Conservation (phyloP, 768 basidiomycete species). For the Lentinus brumalis region DNA sequence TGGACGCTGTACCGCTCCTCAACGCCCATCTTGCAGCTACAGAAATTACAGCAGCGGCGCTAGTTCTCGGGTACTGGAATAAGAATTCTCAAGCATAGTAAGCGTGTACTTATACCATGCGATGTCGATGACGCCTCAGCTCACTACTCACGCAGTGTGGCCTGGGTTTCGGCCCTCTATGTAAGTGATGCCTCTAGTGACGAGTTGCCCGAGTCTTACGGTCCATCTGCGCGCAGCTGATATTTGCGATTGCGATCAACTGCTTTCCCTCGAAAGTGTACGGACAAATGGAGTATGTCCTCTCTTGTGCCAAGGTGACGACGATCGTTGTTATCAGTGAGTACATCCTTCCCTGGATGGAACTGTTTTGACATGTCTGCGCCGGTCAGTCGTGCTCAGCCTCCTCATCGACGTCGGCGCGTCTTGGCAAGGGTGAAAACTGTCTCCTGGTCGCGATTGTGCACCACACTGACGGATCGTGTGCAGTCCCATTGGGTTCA, state of each 20-base stretch:
- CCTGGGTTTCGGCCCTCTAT: constrained; percentile 23
- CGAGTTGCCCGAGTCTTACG: constrained; percentile 13
- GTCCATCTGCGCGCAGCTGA: constrained; percentile 25
- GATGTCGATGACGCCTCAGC: too few relatives aligned
- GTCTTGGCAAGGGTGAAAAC: constrained; percentile 15
- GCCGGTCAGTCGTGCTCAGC: constrained; percentile 19
- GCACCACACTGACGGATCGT: not conserved
- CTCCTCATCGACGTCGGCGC: constrained; percentile 29
- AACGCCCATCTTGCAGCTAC: constrained; percentile 32
- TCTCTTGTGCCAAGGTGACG: constrained; percentile 33
- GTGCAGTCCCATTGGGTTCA: constrained; percentile 22
- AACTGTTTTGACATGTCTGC: constrained; percentile 31
- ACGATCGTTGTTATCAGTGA: constrained; percentile 34
- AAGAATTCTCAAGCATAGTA: constrained; percentile 17
- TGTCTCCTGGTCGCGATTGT: not conserved
- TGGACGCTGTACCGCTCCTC: not conserved
- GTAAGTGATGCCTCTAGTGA: constrained; percentile 28
- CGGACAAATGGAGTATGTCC: constrained; percentile 34
- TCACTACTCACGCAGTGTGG: constrained; percentile 2
- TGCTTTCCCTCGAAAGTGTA: constrained; percentile 29
- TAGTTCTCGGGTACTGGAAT: constrained; percentile 50
- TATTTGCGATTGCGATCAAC: constrained; percentile 24
- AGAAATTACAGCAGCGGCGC: constrained; percentile 54
- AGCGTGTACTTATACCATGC: not conserved
- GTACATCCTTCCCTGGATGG: constrained; percentile 23